These are phyloP conservation scores for Tothia fuscella DNA, from an alignment of 2,329 filamentous ascomycete species.

Conservation along the genomic window DNA sequence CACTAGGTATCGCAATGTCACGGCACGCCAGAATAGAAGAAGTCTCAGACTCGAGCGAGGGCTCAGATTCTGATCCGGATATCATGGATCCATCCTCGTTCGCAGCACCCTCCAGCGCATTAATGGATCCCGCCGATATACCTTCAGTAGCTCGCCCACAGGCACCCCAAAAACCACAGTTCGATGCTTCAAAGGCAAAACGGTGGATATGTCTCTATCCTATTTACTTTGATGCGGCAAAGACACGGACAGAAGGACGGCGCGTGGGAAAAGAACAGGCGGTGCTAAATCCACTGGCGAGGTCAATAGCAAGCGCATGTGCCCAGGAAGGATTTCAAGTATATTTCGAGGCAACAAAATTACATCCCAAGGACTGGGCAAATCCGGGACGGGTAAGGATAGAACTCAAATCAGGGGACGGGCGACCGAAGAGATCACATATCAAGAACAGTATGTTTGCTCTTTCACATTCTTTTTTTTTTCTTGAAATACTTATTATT, in stretches of 20 bases:
- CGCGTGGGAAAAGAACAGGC: constrained; percentile 63
- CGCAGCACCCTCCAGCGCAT: constrained; percentile 19
- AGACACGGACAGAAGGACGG: constrained; percentile 66
- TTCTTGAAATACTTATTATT: not conserved
- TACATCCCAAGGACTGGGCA: constrained; percentile 93
- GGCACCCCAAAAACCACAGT: constrained; percentile 21
- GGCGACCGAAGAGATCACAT: constrained; percentile 35
- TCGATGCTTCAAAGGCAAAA: constrained; percentile 36
- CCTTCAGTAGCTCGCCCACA: constrained; percentile 15
- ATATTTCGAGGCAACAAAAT: constrained; percentile 81
- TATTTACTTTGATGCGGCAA: constrained; percentile 77
- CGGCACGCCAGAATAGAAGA: constrained; percentile 79
- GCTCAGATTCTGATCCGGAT: constrained; percentile 58
- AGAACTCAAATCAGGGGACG: constrained; percentile 50
- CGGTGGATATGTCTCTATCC: constrained; percentile 86
- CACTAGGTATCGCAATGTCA: constrained; percentile 60
- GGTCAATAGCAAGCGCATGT: constrained; percentile 81
- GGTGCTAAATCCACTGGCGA: constrained; percentile 73
- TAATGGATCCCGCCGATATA: constrained; percentile 22
- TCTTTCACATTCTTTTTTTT: not conserved
- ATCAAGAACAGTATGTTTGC: constrained; percentile 51
- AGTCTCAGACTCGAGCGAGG: constrained; percentile 68
- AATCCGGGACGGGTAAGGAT: constrained; percentile 88
- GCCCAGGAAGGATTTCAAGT: constrained; percentile 57
- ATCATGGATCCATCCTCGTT: constrained; percentile 75